Conservation (phyloP, 805 yeast genomes). For the Hanseniaspora mollemarum region DNA sequence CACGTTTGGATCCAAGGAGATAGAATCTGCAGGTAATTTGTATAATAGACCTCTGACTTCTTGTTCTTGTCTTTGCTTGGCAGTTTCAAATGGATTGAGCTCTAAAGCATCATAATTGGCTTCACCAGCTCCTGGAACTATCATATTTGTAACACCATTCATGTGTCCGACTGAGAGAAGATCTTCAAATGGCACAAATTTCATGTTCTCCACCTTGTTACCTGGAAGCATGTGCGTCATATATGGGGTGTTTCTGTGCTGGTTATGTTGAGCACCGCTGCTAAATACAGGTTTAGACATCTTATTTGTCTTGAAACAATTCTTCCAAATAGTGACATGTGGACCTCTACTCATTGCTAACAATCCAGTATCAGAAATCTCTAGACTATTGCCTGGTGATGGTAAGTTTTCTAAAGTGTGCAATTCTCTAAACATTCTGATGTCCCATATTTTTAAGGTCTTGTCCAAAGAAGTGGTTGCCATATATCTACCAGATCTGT, state of each 20-base stretch:
- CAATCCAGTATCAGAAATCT: constrained; percentile 78
- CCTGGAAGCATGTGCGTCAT: constrained; percentile 84
- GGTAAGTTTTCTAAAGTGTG: constrained; percentile 54
- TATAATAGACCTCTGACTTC: constrained; percentile 80
- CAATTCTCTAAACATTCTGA: constrained; percentile 66
- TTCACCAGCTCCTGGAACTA: constrained; percentile 95
- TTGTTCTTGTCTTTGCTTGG: constrained; percentile 82
- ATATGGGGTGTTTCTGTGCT: constrained; percentile 54
- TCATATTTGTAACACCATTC: constrained; percentile 66
- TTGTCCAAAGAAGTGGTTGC: constrained; percentile 84
- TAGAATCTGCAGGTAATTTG: constrained; percentile 85
- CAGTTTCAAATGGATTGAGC: constrained; percentile 81
- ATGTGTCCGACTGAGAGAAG: constrained; percentile 80
- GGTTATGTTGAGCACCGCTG: constrained; percentile 22
- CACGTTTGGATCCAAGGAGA: constrained; percentile 74
- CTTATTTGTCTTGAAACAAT: constrained; percentile 41
- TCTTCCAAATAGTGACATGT: constrained; percentile 90
- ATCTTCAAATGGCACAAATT: constrained; percentile 92
- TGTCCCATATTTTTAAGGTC: constrained; percentile 81
- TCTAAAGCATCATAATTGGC: constrained; percentile 94
- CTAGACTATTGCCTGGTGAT: constrained; percentile 70
- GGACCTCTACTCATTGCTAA: constrained; percentile 92
- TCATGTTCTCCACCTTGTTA: constrained; percentile 51
- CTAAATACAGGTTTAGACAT: constrained; percentile 42
- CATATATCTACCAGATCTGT: constrained; percentile 89